Percentiles rank a stretch among this genome's conserved stretches.
phyloP scores from a whole-genome alignment of 176 grass and related monocot species.

The Themeda triandra region DNA sequence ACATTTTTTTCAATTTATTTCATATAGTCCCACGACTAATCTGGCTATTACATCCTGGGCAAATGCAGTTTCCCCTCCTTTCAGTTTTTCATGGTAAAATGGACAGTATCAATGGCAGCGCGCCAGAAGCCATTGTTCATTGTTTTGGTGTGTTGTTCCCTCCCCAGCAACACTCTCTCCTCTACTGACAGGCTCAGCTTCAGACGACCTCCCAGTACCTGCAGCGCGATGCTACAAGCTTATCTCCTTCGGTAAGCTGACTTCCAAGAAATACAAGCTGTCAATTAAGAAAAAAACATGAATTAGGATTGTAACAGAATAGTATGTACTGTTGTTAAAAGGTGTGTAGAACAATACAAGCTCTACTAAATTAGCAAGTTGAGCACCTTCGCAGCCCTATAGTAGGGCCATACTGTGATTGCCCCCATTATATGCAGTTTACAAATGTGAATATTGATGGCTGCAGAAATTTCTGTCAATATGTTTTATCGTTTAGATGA shows the following conservation, averaged over 20 bases:
- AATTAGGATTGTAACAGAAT: constrained; percentile 31
- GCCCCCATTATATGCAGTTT: neutral
- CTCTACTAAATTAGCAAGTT: neutral
- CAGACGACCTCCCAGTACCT: neutral
- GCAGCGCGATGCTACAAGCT: constrained; percentile 32
- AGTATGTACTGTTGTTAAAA: neutral
- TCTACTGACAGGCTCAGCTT: neutral
- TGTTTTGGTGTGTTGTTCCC: neutral
- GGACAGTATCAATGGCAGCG: neutral
- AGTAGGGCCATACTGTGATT: neutral
- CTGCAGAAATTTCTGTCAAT: neutral
- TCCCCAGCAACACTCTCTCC: neutral
- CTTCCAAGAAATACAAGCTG: constrained; percentile 95
- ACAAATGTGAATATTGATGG: neutral
- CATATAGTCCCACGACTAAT: neutral
- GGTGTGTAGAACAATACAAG: neutral
- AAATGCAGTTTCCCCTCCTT: neutral
- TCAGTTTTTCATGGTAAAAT: neutral
- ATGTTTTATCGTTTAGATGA: constrained; percentile 1
- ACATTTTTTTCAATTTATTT: neutral
- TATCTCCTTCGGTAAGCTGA: constrained; percentile 85
- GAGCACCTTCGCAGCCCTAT: neutral
- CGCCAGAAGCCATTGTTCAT: constrained; percentile 16
- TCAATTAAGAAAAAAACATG: constrained; percentile 5
- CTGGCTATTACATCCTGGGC: neutral